Percentiles rank a stretch among this genome's conserved stretches.
These are phyloP conservation scores for Taiozyma onychis DNA, from an alignment of 1,139 yeast genomes.

Conservation along the genomic window DNA sequence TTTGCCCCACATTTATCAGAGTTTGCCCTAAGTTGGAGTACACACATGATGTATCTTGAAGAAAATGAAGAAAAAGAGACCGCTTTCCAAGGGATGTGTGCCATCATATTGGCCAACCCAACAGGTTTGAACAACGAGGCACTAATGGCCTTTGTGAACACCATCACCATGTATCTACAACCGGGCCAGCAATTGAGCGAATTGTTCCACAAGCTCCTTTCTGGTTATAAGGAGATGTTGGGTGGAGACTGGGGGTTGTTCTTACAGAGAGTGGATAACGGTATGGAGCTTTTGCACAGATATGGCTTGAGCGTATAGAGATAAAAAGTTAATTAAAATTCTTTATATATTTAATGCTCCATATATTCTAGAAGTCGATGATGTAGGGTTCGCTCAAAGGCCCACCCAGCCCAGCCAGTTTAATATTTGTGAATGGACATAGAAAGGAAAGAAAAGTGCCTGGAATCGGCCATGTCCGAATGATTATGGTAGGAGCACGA, in stretches of 20 bases:
- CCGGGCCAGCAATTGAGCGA: constrained; percentile 43
- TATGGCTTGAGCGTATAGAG: constrained; percentile 3
- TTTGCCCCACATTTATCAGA: constrained; percentile 53
- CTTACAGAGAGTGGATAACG: constrained; percentile 21
- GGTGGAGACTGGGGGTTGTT: constrained; percentile 38
- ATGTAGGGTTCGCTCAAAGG: too few species aligned
- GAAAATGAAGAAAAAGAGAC: constrained; percentile 82
- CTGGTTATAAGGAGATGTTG: constrained; percentile 42
- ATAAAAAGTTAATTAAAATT: too few species aligned
- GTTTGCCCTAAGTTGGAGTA: constrained; percentile 62
- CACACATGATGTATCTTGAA: constrained; percentile 53
- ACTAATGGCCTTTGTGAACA: constrained; percentile 52
- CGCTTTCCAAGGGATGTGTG: constrained; percentile 72
- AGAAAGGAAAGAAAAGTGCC: too few species aligned
- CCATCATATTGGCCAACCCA: constrained; percentile 60
- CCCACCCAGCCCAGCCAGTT: too few species aligned
- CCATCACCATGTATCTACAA: constrained; percentile 55
- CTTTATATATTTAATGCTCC: too few species aligned
- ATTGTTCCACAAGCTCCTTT: constrained; percentile 39
- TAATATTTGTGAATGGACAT: too few species aligned
- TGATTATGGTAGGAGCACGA: neutral
- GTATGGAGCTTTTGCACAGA: constrained; percentile 12
- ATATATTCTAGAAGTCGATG: too few species aligned
- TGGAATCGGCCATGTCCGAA: neutral
- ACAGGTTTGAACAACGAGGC: constrained; percentile 50